Evolutionary conservation across 108 stramenopile genomes (phyloP).

Genomic region (Conticribra weissflogii): DNA sequence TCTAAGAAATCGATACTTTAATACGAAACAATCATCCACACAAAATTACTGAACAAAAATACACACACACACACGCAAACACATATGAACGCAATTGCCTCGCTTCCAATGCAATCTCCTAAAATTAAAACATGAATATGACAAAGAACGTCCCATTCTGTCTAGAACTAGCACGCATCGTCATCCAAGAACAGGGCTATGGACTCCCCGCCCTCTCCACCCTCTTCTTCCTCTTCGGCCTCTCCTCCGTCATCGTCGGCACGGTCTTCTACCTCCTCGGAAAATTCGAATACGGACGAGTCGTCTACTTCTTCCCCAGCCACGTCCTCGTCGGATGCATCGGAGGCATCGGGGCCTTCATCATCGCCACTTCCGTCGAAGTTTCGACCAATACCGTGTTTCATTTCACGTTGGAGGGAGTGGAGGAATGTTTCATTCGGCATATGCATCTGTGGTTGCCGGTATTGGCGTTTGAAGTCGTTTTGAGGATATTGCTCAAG

Average conservation of each 20-base stretch:
- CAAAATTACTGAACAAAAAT: no score
- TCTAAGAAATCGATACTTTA: no score
- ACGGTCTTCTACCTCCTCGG: slow-evolving; percentile 63
- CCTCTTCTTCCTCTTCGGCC: slow-evolving; percentile 68
- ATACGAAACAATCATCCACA: no score
- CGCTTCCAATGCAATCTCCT: no score
- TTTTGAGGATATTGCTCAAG: slow-evolving; percentile 54
- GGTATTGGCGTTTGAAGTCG: slow-evolving; percentile 64
- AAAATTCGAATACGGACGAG: slow-evolving; percentile 56
- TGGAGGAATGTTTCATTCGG: slow-evolving; percentile 28
- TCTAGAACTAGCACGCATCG: slow-evolving; percentile 59
- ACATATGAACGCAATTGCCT: no score
- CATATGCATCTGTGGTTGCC: slow-evolving; percentile 52
- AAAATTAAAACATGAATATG: no score
- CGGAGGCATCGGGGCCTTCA: slow-evolving; percentile 75
- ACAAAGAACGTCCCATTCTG: slow-evolving; percentile 69
- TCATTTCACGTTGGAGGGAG: slow-evolving; percentile 32
- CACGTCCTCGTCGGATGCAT: slow-evolving; percentile 84
- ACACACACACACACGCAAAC: no score
- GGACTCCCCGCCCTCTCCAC: slow-evolving; percentile 68
- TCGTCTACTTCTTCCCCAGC: slow-evolving; percentile 77
- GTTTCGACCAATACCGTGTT: slow-evolving; percentile 64
- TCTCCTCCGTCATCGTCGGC: slow-evolving; percentile 58
- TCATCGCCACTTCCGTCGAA: slow-evolving; percentile 37
- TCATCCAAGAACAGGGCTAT: slow-evolving; percentile 56